Conservation (phyloP, 2,329 filamentous ascomycete species). For the Knufia fluminis region DNA sequence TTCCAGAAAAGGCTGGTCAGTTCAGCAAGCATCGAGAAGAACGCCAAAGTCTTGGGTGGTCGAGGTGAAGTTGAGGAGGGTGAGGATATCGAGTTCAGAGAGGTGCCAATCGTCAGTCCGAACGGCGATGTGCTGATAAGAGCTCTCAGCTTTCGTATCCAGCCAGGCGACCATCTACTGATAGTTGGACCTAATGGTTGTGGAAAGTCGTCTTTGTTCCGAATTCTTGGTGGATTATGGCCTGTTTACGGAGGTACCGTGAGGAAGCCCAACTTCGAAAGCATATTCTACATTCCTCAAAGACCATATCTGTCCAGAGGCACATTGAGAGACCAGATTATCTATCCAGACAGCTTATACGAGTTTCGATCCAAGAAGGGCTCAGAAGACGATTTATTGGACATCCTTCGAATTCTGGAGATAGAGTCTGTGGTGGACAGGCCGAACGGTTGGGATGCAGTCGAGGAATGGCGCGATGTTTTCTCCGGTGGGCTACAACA, state of each 20-base stretch:
- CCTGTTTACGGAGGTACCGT: constrained; percentile 94
- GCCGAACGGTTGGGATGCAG: constrained; percentile 79
- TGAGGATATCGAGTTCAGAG: constrained; percentile 69
- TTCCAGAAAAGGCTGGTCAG: constrained; percentile 97
- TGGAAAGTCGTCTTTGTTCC: constrained; percentile 91
- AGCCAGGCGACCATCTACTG: constrained; percentile 78
- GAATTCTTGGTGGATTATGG: constrained; percentile 93
- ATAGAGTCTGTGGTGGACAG: constrained; percentile 74
- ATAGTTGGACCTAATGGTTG: constrained; percentile 96
- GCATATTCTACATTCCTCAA: constrained; percentile 98
- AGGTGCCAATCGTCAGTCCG: constrained; percentile 92
- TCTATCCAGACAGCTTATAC: constrained; percentile 81
- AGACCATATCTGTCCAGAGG: constrained; percentile 87
- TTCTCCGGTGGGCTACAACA: constrained; percentile 89
- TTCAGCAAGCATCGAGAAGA: constrained; percentile 69
- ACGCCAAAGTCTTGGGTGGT: constrained; percentile 71
- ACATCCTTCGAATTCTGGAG: constrained; percentile 68
- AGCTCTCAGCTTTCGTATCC: constrained; percentile 76
- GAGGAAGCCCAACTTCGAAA: constrained; percentile 78
- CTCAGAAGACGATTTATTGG: constrained; percentile 69
- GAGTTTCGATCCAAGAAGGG: constrained; percentile 79
- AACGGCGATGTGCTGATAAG: constrained; percentile 89
- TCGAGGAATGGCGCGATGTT: constrained; percentile 94
- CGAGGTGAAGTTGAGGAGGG: constrained; percentile 77
- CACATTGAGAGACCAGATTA: constrained; percentile 90